Conservation (phyloP, 2,329 filamentous ascomycete genomes). For the Arthrinium phaeospermum region DNA sequence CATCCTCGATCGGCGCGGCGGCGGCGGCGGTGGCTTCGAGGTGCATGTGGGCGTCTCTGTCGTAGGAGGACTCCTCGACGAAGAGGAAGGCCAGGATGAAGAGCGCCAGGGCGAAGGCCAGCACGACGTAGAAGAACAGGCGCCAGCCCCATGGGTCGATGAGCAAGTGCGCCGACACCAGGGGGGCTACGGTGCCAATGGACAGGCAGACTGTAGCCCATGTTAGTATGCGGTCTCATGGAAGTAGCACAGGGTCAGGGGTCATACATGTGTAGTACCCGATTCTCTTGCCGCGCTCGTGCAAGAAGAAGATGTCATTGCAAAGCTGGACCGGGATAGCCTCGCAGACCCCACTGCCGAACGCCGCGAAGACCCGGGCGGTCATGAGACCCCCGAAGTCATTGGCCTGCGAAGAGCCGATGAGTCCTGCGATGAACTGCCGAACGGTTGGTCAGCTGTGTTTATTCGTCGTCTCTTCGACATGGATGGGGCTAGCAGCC, state of each 20-base stretch:
- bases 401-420: slow-evolving; percentile 44
- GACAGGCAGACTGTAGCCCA: slow-evolving; percentile 54
- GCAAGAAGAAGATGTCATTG: slow-evolving; percentile 53
- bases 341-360: slow-evolving; percentile 51
- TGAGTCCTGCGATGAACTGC: slow-evolving; percentile 48
- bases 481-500: not conserved
- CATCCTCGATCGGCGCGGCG: slow-evolving; percentile 25
- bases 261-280: slow-evolving; percentile 61
- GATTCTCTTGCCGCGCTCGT: slow-evolving; percentile 57
- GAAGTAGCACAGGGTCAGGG: not conserved
- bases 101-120: slow-evolving; percentile 55
- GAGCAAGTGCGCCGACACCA: slow-evolving; percentile 67
- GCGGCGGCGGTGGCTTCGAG: slow-evolving; percentile 19
- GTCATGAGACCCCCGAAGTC: slow-evolving; percentile 46
- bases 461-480: not conserved
- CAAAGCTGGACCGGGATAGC: slow-evolving; percentile 52
- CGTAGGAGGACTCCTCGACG: slow-evolving; percentile 57
- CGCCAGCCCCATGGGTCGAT: slow-evolving; percentile 62
- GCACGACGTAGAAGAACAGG: slow-evolving; percentile 65
- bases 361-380: slow-evolving; percentile 45
- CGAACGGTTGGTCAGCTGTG: not conserved
- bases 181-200: slow-evolving; percentile 59
- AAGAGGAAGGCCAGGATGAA: slow-evolving; percentile 55
- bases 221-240: not conserved
- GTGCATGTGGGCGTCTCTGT: slow-evolving; percentile 33